These are phyloP conservation scores for Hyaloperonospora brassicae DNA, from an alignment of 352 stramenopile genomes.

Conservation along the genomic window DNA sequence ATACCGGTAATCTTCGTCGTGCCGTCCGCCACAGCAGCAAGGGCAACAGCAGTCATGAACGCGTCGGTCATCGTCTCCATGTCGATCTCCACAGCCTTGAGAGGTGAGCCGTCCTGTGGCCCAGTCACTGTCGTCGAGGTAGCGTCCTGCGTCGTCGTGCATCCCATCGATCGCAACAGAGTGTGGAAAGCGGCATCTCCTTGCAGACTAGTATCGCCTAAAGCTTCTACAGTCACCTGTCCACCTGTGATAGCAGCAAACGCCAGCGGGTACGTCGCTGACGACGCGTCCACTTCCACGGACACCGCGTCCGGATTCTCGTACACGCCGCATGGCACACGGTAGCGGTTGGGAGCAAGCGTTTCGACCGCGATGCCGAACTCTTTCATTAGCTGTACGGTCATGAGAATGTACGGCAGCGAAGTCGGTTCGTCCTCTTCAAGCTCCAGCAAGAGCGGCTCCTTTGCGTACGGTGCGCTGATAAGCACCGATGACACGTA, in stretches of 20 bases:
- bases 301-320: conserved; percentile 55
- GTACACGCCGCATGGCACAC: conserved; percentile 66
- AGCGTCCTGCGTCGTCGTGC: conserved; percentile 49
- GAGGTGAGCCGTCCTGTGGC: conserved; percentile 62
- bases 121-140: conserved; percentile 61
- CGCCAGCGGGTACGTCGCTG: conserved; percentile 94
- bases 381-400: conserved; percentile 92
- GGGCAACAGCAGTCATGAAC: conserved; percentile 95
- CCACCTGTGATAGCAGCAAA: conserved; percentile 94
- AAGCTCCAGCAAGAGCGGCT: conserved; percentile 84
- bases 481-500: conserved; percentile 97
- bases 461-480: conserved; percentile 83
- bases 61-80: conserved; percentile 97
- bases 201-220: conserved; percentile 90
- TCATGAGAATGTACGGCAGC: conserved; percentile 93
- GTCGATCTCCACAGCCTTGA: conserved; percentile 90
- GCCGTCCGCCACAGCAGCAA: conserved; percentile 91
- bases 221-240: conserved; percentile 90
- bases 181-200: conserved; percentile 94
- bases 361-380: conserved; percentile 93
- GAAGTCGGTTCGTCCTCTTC: conserved; percentile 94
- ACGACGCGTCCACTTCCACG: conserved; percentile 95
- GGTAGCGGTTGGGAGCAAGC: conserved; percentile 66
- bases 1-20: conserved; percentile 96
- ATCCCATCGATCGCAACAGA: conserved; percentile 70